phyloP scores from a whole-genome alignment of 169 alveolate genomes.

The Plasmodium reichenowi region DNA sequence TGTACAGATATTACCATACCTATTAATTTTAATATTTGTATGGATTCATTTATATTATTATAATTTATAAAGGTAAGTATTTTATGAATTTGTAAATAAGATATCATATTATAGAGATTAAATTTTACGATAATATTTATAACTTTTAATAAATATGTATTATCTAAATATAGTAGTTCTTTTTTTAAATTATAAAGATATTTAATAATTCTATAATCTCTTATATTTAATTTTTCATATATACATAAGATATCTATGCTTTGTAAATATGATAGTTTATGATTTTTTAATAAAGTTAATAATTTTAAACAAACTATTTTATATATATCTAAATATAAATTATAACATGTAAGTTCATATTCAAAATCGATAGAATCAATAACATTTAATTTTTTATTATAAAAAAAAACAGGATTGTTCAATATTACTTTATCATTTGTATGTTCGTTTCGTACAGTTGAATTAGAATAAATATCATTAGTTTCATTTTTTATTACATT shows the following conservation, averaged over 20 bases:
- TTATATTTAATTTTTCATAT: constrained; percentile 57
- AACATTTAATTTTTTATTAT: not conserved
- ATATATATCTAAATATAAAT: constrained; percentile 54
- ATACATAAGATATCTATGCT: constrained; percentile 36
- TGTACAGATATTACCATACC: constrained; percentile 4
- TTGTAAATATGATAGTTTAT: not conserved
- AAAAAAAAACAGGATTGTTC: too few species aligned
- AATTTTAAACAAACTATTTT: constrained; percentile 50
- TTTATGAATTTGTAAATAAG: constrained; percentile 24
- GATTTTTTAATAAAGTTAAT: constrained; percentile 13
- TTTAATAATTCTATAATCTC: constrained; percentile 66
- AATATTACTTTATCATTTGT: too few species aligned
- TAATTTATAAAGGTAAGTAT: constrained; percentile 32
- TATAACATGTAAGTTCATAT: constrained; percentile 27
- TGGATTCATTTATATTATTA: constrained; percentile 49
- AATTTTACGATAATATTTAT: constrained; percentile 46
- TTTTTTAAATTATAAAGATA: constrained; percentile 45
- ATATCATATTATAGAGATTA: constrained; percentile 47
- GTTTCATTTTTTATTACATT: constrained; percentile 8
- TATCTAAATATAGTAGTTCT: constrained; percentile 31
- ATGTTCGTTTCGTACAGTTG: too few species aligned
- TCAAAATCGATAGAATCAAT: not conserved
- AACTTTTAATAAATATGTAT: constrained; percentile 20
- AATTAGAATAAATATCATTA: not conserved
- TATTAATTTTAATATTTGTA: constrained; percentile 21